A percentile compares a stretch with the other conserved stretches of the same genome.
Conservation (phyloP, 2,329 filamentous ascomycete genomes). For the Trichophyton rubrum region DNA sequence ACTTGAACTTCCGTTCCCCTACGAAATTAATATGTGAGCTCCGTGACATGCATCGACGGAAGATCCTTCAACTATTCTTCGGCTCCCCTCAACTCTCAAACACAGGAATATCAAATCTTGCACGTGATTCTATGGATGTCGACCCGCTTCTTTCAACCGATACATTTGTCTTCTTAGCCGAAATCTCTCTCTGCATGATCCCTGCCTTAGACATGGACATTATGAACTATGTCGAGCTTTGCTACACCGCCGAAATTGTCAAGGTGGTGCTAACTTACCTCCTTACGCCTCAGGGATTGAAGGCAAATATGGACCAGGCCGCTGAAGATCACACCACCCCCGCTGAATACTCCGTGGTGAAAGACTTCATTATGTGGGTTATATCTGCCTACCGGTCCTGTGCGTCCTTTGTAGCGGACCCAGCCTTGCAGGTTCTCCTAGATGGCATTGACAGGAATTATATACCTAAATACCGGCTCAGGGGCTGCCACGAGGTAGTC, state of each 20-base stretch:
- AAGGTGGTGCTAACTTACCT: constrained; percentile 56
- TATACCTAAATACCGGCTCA: constrained; percentile 16
- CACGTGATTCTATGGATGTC: constrained; percentile 25
- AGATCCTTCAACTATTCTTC: constrained; percentile 65
- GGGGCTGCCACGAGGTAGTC: constrained; percentile 33
- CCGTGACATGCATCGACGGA: constrained; percentile 52
- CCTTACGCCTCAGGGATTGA: constrained; percentile 25
- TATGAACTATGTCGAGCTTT: constrained; percentile 67
- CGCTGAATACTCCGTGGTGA: constrained; percentile 13
- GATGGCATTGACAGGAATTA: not conserved
- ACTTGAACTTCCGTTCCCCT: constrained; percentile 48
- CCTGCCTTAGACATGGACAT: constrained; percentile 60
- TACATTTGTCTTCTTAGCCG: constrained; percentile 54
- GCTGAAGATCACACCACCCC: constrained; percentile 12
- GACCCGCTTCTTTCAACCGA: constrained; percentile 29
- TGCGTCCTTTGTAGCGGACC: not conserved
- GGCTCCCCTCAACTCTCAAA: constrained; percentile 34
- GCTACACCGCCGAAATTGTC: constrained; percentile 81
- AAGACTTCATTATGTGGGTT: constrained; percentile 28
- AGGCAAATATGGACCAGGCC: constrained; percentile 12
- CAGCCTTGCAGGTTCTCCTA: not conserved
- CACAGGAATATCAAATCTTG: constrained; percentile 23
- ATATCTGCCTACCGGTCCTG: constrained; percentile 16
- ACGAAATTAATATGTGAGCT: constrained; percentile 57
- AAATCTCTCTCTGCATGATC: constrained; percentile 59